These are phyloP conservation scores for Psilocybe tampanensis DNA, from an alignment of 768 basidiomycete species.

Conservation along the genomic window DNA sequence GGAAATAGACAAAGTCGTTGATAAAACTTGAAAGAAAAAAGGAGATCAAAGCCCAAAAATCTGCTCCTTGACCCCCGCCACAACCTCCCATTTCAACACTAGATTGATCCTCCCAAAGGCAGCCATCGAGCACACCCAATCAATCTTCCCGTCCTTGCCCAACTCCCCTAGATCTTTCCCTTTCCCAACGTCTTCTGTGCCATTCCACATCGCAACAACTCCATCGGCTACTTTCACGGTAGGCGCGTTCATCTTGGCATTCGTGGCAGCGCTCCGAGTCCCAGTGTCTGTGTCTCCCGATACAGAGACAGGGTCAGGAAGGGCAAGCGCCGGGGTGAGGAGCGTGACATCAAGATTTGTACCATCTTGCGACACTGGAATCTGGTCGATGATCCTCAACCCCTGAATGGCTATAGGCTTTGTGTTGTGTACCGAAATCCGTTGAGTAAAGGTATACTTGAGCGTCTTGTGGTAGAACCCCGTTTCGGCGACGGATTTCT, in stretches of 20 bases:
- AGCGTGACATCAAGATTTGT: slow-evolving; percentile 31
- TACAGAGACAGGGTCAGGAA: slow-evolving; percentile 4
- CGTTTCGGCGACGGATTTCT: slow-evolving; percentile 28
- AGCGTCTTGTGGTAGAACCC: slow-evolving; percentile 35
- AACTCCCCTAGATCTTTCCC: slow-evolving; percentile 17
- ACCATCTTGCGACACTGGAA: slow-evolving; percentile 35
- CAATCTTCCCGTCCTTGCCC: slow-evolving; percentile 35
- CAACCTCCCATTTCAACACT: slow-evolving; percentile 35
- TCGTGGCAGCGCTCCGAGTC: not conserved
- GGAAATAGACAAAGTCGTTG: too few relatives aligned
- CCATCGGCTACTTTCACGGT: slow-evolving; percentile 23
- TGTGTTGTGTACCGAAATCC: slow-evolving; percentile 37
- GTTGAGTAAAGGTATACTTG: slow-evolving; percentile 31
- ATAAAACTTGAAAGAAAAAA: too few relatives aligned
- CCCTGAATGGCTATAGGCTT: slow-evolving; percentile 27
- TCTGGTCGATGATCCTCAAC: slow-evolving; percentile 35
- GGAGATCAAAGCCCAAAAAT: not conserved
- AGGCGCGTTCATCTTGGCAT: not conserved
- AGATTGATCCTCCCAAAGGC: slow-evolving; percentile 32
- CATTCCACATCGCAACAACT: slow-evolving; percentile 34
- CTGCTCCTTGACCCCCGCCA: slow-evolving; percentile 4
- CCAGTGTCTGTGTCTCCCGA: not conserved
- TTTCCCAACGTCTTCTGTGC: slow-evolving; percentile 19
- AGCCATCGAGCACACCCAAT: slow-evolving; percentile 30
- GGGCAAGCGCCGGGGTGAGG: slow-evolving; percentile 26